A percentile compares a stretch with the other conserved stretches of the same genome.
Evolutionary conservation across 2,329 filamentous ascomycete species (phyloP).

Genomic region (Claviceps maximensis): DNA sequence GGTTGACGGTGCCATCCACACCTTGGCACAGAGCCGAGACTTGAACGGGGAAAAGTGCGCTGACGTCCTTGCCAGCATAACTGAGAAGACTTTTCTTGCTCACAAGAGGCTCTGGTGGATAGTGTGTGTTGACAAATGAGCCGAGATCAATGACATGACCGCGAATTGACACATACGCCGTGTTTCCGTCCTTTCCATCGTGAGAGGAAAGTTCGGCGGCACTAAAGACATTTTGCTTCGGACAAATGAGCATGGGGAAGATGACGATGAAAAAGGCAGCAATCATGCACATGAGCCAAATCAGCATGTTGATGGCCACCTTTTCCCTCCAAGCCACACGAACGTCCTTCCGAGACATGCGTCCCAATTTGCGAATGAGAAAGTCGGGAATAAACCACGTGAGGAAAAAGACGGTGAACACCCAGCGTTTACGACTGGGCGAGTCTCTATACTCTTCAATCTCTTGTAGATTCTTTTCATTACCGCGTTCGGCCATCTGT

Average conservation of each 20-base stretch:
- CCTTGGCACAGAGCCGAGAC: constrained; percentile 86
- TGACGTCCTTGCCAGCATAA: constrained; percentile 83
- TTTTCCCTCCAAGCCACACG: constrained; percentile 94
- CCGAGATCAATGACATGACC: constrained; percentile 79
- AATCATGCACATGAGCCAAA: constrained; percentile 72
- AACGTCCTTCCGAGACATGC: constrained; percentile 86
- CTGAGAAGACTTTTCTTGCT: constrained; percentile 50
- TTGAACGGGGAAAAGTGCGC: constrained; percentile 80
- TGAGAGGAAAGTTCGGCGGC: constrained; percentile 58
- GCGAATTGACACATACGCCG: constrained; percentile 67
- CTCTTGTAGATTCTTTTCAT: constrained; percentile 79
- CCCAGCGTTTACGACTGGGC: constrained; percentile 76
- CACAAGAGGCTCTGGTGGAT: constrained; percentile 40
- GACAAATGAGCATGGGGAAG: constrained; percentile 81
- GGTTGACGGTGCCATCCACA: constrained; percentile 48
- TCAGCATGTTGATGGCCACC: constrained; percentile 92
- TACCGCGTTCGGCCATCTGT: constrained; percentile 89
- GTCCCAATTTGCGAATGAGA: constrained; percentile 58
- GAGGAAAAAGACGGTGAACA: constrained; percentile 67
- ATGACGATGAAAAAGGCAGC: constrained; percentile 81
- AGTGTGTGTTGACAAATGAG: constrained; percentile 62
- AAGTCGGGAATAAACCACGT: constrained; percentile 87
- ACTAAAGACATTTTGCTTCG: constrained; percentile 79
- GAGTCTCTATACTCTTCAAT: constrained; percentile 75
- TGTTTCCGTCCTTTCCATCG: constrained; percentile 53